Evolutionary conservation across 73 alveolate genomes (phyloP), one percentile per base, ranked within the genome.

Genomic region (Breviolum minutum): DNA sequence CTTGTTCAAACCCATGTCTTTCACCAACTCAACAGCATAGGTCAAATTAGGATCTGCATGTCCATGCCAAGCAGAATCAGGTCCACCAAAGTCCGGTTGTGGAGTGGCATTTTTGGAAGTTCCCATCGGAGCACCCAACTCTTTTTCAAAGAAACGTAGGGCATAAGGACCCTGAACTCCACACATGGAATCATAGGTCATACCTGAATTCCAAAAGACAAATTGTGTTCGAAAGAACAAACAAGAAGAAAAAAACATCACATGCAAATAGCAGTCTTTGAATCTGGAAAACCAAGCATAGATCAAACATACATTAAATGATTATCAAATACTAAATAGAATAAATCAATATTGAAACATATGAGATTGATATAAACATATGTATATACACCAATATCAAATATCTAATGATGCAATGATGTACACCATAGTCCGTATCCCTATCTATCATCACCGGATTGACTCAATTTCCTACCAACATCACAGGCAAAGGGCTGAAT

Each of bases 141-240:
- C 98, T 26, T 16, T 99, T 68, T 96, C 99, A 99, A 99, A 99
- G 71, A 99, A 95, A 40, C 95, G 99, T 63, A 80, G 86, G 26
- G 99, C 99, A 96, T 99, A 99, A 7, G 99, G 99, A 26, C 99
- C 99, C 29, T 99, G 99, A n/a, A 99, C 99, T 27, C 99, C 99
- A 93, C 99, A 99, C 99, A 99, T 99, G 95, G 99, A 99, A 99
- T 99, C 99, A 60, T 99, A 99, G 85, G 99, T 99, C 99, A 99
- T 99, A 63, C 95, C 94, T 73, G 83, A 29, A 22, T 22, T 2
- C 1, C 17, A 68, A 68, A 66, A 66, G 17, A 66, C 74, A 66
- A 66, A 66, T 11, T 11, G 11, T 66, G 11, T 66, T 11, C 17
- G 74, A 11, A 66, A 66, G 74, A 66, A 66, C 74, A 66, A 11